phyloP scores from a whole-genome alignment of 805 yeast species.

The Metschnikowia vanudenii region DNA sequence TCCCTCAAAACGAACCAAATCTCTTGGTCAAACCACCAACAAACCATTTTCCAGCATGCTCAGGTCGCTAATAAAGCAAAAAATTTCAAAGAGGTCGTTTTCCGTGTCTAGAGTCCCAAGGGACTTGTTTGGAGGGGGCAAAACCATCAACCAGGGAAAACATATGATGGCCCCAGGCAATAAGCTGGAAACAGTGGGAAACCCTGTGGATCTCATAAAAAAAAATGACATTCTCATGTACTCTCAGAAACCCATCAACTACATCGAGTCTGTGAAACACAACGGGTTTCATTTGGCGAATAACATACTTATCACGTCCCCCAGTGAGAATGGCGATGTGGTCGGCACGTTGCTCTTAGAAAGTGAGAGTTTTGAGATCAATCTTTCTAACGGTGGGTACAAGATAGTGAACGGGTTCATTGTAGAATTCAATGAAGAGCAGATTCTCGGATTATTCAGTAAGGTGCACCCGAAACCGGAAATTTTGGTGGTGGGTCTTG shows the following conservation, averaged over 20 bases:
- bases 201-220: slow-evolving; percentile 44
- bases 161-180: slow-evolving; percentile 31
- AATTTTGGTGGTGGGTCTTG: slow-evolving; percentile 68
- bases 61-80: slow-evolving; percentile 1
- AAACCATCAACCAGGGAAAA: slow-evolving; percentile 15
- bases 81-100: not conserved
- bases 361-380: slow-evolving; percentile 61
- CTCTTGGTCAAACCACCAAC: not conserved
- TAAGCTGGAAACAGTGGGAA: slow-evolving; percentile 39
- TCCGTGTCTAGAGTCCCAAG: slow-evolving; percentile 3
- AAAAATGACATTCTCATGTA: slow-evolving; percentile 44
- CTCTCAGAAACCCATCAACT: slow-evolving; percentile 42
- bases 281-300: slow-evolving; percentile 62
- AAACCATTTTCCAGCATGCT: not conserved
- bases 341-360: slow-evolving; percentile 51
- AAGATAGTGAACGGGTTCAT: slow-evolving; percentile 48
- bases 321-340: slow-evolving; percentile 34
- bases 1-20: not conserved
- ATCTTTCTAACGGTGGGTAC: slow-evolving; percentile 46
- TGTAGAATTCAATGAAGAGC: slow-evolving; percentile 46
- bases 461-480: slow-evolving; percentile 76
- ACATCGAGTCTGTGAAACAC: slow-evolving; percentile 43
- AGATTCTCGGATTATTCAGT: slow-evolving; percentile 48
- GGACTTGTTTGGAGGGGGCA: slow-evolving; percentile 33
- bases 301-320: slow-evolving; percentile 47